Percentiles rank a stretch among this genome's conserved stretches.
Conservation (phyloP, 352 stramenopile genomes). For the Globisporangium abappressorium region DNA sequence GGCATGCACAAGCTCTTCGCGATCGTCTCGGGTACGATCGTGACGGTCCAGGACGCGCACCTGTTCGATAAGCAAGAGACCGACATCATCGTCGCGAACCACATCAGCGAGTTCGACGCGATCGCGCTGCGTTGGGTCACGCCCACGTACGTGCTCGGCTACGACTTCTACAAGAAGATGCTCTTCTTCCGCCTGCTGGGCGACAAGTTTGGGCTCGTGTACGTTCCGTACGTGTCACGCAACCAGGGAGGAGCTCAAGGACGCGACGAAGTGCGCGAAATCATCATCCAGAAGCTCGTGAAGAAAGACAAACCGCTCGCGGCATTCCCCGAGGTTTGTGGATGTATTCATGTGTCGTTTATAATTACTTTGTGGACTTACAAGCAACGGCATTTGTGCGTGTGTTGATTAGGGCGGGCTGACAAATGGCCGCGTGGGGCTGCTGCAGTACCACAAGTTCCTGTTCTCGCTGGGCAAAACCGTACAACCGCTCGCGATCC, state of each 20-base stretch:
- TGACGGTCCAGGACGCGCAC: constrained; percentile 37
- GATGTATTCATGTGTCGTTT: not conserved
- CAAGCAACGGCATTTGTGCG: not conserved
- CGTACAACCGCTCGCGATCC: constrained; percentile 62
- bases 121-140: constrained; percentile 42
- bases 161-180: constrained; percentile 86
- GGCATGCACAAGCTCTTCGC: constrained; percentile 38
- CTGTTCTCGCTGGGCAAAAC: constrained; percentile 65
- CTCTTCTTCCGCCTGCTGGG: constrained; percentile 62
- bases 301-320: constrained; percentile 49
- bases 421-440: constrained; percentile 57
- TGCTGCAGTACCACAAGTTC: constrained; percentile 81
- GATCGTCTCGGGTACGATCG: constrained; percentile 43
- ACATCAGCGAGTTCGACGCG: constrained; percentile 76
- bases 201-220: constrained; percentile 62
- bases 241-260: constrained; percentile 46
- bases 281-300: constrained; percentile 57
- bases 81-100: constrained; percentile 65
- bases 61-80: constrained; percentile 26
- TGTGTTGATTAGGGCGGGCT: constrained; percentile 34
- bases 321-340: constrained; percentile 53
- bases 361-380: not conserved
- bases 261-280: constrained; percentile 51
- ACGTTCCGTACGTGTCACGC: constrained; percentile 65
- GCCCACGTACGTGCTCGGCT: constrained; percentile 58